Conservation (phyloP, 305 asterid species). For the Solanum hybrid region DNA sequence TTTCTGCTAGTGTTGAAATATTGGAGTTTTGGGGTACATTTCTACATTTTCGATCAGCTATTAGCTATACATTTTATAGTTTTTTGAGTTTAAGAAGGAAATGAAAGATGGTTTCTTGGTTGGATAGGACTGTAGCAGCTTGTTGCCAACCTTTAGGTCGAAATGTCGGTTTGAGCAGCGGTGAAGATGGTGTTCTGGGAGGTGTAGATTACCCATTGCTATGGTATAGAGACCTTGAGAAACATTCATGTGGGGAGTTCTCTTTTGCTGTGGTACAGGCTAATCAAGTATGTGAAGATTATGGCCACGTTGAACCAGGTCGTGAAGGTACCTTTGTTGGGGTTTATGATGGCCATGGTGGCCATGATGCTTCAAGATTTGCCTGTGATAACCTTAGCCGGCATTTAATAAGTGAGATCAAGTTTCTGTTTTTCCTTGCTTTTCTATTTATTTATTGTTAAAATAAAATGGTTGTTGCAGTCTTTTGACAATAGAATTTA, state of each 20-base stretch:
- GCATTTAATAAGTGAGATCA: slow-evolving; percentile 40
- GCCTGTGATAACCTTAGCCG: slow-evolving; percentile 49
- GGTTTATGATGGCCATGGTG: slow-evolving; percentile 83
- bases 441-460: neutral
- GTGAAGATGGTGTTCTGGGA: slow-evolving; percentile 29
- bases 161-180: slow-evolving; percentile 63
- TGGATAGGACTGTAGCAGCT: slow-evolving; percentile 41
- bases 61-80: neutral
- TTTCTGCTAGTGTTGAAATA: neutral
- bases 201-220: slow-evolving; percentile 44
- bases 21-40: neutral
- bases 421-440: neutral
- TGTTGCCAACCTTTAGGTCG: slow-evolving; percentile 55
- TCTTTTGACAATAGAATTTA: neutral
- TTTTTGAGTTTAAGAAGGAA: slow-evolving; percentile 20
- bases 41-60: neutral
- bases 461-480: neutral
- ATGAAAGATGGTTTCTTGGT: slow-evolving; percentile 78
- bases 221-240: slow-evolving; percentile 67
- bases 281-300: slow-evolving; percentile 59
- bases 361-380: slow-evolving; percentile 52
- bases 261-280: slow-evolving; percentile 72
- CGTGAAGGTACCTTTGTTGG: slow-evolving; percentile 53
- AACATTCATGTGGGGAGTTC: slow-evolving; percentile 60
- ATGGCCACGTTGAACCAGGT: slow-evolving; percentile 66